A percentile compares a stretch with the other conserved stretches of the same genome.
These are phyloP conservation scores for Verticillium klebahnii DNA, from an alignment of 2,329 filamentous ascomycete genomes.

Conservation along the genomic window DNA sequence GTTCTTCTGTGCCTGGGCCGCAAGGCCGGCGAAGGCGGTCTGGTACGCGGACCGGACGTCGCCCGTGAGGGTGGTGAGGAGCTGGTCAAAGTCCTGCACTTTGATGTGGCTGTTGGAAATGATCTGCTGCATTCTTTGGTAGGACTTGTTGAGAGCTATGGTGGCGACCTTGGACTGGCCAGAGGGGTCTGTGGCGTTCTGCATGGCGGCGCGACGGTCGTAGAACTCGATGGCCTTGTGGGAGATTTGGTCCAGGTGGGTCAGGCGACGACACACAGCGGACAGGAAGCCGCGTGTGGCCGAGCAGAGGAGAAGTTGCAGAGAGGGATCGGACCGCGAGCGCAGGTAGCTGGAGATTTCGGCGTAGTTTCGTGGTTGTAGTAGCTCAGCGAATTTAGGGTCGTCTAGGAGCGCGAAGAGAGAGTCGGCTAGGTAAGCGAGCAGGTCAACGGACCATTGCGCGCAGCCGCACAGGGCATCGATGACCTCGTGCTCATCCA, in stretches of 20 bases:
- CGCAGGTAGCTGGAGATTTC: slow-evolving; percentile 49
- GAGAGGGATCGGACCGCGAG: slow-evolving; percentile 49
- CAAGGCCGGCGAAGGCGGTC: slow-evolving; percentile 37
- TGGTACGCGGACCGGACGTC: slow-evolving; percentile 50
- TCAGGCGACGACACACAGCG: slow-evolving; percentile 61
- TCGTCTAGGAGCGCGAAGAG: slow-evolving; percentile 53
- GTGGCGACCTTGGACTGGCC: slow-evolving; percentile 36
- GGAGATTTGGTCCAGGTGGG: slow-evolving; percentile 48
- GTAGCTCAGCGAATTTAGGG: slow-evolving; percentile 42
- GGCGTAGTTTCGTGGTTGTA: slow-evolving; percentile 40
- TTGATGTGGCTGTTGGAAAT: slow-evolving; percentile 49
- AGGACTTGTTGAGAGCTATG: slow-evolving; percentile 51
- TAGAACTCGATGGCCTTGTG: slow-evolving; percentile 46
- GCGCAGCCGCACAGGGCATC: slow-evolving; percentile 69
- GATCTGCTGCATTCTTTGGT: slow-evolving; percentile 48
- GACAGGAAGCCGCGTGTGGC: slow-evolving; percentile 69
- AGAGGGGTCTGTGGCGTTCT: slow-evolving; percentile 36
- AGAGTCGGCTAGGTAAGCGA: slow-evolving; percentile 57
- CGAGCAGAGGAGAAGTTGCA: slow-evolving; percentile 67
- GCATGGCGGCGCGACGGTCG: slow-evolving; percentile 30
- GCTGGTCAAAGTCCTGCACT: slow-evolving; percentile 56
- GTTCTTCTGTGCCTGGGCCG: slow-evolving; percentile 30
- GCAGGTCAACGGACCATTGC: slow-evolving; percentile 72
- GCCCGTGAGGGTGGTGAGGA: slow-evolving; percentile 44
- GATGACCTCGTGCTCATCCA: slow-evolving; percentile 69